Conservation (phyloP, 495 filamentous ascomycete species). For the Hypoxylon intermedium region DNA sequence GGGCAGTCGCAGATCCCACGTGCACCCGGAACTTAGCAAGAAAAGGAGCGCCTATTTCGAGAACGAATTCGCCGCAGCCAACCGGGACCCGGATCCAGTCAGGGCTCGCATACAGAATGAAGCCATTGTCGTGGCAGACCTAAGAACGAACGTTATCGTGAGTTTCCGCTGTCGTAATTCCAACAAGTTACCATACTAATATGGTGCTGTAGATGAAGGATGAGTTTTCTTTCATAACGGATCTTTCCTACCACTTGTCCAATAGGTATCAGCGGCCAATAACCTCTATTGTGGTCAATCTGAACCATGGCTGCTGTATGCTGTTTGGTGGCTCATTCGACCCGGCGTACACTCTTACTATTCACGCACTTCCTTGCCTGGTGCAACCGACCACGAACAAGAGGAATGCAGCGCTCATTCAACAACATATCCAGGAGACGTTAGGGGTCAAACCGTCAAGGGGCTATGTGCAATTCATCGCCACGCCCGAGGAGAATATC, state of each 20-base stretch:
- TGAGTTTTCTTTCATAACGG: constrained; percentile 72
- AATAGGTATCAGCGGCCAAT: constrained; percentile 75
- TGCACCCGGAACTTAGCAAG: constrained; percentile 45
- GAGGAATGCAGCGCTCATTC: constrained; percentile 78
- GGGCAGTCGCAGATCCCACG: constrained; percentile 41
- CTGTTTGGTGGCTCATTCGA: constrained; percentile 75
- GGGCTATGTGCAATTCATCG: constrained; percentile 74
- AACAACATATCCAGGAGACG: constrained; percentile 69
- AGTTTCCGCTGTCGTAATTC: neutral
- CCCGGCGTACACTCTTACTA: constrained; percentile 81
- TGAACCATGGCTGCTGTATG: constrained; percentile 78
- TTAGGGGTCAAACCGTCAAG: constrained; percentile 68
- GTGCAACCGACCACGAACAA: constrained; percentile 81
- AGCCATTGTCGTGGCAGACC: constrained; percentile 76
- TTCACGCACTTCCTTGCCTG: constrained; percentile 72
- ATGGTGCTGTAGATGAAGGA: constrained; percentile 61
- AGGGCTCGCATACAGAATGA: constrained; percentile 67
- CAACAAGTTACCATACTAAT: neutral
- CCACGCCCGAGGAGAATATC: constrained; percentile 71
- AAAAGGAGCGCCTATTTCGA: constrained; percentile 56
- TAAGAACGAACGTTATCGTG: constrained; percentile 71
- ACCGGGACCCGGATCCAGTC: constrained; percentile 49
- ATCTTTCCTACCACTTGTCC: constrained; percentile 72
- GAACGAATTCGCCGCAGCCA: constrained; percentile 51
- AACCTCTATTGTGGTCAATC: constrained; percentile 71